Conservation (phyloP, 345 rosid species). For the Citrus medica region DNA sequence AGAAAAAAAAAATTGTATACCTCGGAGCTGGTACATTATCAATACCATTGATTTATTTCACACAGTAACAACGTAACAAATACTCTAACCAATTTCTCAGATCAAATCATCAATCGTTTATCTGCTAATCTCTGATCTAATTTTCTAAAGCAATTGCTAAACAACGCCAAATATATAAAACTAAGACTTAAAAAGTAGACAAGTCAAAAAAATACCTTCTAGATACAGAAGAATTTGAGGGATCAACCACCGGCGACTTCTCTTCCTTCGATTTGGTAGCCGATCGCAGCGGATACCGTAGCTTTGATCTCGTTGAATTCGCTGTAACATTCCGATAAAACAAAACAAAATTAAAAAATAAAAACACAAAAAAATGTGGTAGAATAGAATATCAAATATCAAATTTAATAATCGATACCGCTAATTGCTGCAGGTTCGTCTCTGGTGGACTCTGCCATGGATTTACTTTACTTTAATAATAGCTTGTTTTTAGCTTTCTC, state of each 20-base stretch:
- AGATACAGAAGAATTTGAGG: slow-evolving; percentile 40
- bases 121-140: neutral
- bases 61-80: too few relatives aligned
- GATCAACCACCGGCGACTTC: slow-evolving; percentile 44
- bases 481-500: neutral
- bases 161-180: neutral
- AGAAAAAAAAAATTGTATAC: too few relatives aligned
- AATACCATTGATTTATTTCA: too few relatives aligned
- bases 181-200: neutral
- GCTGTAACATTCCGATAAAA: slow-evolving; percentile 12
- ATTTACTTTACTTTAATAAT: neutral
- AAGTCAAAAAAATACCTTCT: slow-evolving; percentile 27
- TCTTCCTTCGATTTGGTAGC: slow-evolving; percentile 58
- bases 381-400: neutral
- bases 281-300: slow-evolving; percentile 81
- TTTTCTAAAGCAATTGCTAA: neutral
- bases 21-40: too few relatives aligned
- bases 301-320: slow-evolving; percentile 54
- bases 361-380: neutral
- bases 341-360: too few relatives aligned
- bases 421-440: slow-evolving; percentile 43
- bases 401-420: slow-evolving; percentile 28
- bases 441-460: slow-evolving; percentile 43
- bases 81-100: neutral
- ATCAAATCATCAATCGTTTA: neutral